Evolutionary conservation across 2,329 filamentous ascomycete genomes (phyloP).

Genomic region (Trichoderma oligosporum): DNA sequence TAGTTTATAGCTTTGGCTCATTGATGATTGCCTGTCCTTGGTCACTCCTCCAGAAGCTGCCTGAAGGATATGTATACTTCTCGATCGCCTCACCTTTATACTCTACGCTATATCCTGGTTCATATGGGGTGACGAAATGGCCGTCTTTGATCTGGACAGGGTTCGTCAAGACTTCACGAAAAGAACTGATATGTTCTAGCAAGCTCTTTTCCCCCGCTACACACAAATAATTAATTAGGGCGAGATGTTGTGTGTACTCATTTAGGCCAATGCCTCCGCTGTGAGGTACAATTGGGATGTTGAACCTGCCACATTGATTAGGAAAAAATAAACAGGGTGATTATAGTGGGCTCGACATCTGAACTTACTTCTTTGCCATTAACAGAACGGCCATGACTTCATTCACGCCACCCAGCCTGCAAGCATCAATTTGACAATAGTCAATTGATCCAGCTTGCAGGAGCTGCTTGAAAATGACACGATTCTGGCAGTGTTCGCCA

Average conservation of each 20-base stretch:
- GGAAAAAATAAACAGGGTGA: neutral
- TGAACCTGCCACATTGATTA: slow-evolving; percentile 9
- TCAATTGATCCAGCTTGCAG: slow-evolving; percentile 75
- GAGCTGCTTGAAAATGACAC: slow-evolving; percentile 89
- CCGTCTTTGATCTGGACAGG: slow-evolving; percentile 19
- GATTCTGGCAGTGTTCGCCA: slow-evolving; percentile 92
- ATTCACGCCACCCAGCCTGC: slow-evolving; percentile 83
- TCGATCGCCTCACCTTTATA: slow-evolving; percentile 17
- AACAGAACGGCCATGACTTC: slow-evolving; percentile 87
- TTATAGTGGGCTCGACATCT: neutral
- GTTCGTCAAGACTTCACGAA: slow-evolving; percentile 13
- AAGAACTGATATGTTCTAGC: slow-evolving; percentile 20
- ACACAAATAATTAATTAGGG: slow-evolving; percentile 19
- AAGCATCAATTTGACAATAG: slow-evolving; percentile 84
- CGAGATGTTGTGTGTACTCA: slow-evolving; percentile 22
- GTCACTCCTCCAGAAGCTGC: slow-evolving; percentile 20
- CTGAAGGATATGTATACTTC: slow-evolving; percentile 15
- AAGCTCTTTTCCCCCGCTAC: slow-evolving; percentile 20
- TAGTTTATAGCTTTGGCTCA: slow-evolving; percentile 18
- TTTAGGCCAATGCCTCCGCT: slow-evolving; percentile 21
- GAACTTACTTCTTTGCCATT: slow-evolving; percentile 41
- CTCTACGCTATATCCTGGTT: slow-evolving; percentile 21
- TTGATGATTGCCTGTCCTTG: slow-evolving; percentile 19
- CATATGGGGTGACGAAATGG: slow-evolving; percentile 19
- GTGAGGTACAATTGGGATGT: slow-evolving; percentile 21